Evolutionary conservation across 495 filamentous ascomycete genomes (phyloP), one percentile per base, ranked within the genome.

Genomic region (Penicillium angulare): DNA sequence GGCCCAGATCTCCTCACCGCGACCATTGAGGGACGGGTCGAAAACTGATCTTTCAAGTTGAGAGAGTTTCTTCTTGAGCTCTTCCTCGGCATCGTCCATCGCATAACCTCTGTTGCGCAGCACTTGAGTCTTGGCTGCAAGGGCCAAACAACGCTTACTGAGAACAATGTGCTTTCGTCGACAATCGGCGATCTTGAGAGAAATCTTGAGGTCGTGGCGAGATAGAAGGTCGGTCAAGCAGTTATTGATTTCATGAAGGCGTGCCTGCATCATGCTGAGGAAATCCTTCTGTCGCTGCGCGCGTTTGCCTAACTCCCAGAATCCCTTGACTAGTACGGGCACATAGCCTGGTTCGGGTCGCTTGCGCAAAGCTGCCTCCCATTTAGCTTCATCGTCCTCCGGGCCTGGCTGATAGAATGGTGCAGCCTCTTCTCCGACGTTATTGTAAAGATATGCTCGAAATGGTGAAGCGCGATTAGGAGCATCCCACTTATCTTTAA

Each of bases 1-100:
- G 29, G 93, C 95, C 93, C 93, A 99, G 42, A 99, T 87, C 74
- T 99, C 93, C 68, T 99, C 93, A 44, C 84, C 84, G 47, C 91
- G 75, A 4, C 90, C 92, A 43, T 78, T 85, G 38, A 96, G 75
- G 15, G 84, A 85, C 2, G 95, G 92, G 70, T 99, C 95, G 47
- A 86, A 86, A 13, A 92, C 81, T 15, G 69, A 71, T 55, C 80
- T 82, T 62, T 96, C 89, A 54, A 99, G 77, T 40, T 75, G 70
- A 38, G 83, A 61, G 26, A 99, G 76, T 68, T 93, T 91, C 68
- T 88, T 87, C 77, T 87, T 89, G 47, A 99, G 69, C 55, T 87
- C 85, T 65, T 99, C 93, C 72, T 99, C 93, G 32, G 90, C 86
- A 35, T 86, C 84, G 60, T 91, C 88, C 69, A 99, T 81, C 5